A percentile compares a stretch with the other conserved stretches of the same genome.
Evolutionary conservation across 495 filamentous ascomycete species (phyloP).

Genomic region (Daldinia loculata): DNA sequence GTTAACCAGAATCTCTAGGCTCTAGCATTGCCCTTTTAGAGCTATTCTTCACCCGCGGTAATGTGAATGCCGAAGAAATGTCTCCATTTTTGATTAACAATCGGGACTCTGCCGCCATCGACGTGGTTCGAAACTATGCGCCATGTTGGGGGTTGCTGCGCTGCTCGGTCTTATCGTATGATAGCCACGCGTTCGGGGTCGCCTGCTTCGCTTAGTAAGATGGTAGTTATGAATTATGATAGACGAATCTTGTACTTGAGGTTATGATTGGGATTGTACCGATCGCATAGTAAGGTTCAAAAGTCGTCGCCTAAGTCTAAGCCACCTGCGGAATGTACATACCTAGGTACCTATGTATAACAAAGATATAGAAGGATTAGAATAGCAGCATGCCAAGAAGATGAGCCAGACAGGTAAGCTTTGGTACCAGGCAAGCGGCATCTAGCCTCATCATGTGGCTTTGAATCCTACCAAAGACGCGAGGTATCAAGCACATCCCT

Average conservation of each 20-base stretch:
- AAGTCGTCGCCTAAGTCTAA: neutral
- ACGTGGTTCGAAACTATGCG: neutral
- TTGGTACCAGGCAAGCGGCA: constrained; percentile 5
- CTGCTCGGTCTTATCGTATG: constrained; percentile 6
- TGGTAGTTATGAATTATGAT: neutral
- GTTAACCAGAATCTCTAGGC: neutral
- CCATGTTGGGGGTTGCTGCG: neutral
- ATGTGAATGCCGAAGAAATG: neutral
- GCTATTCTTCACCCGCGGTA: constrained; percentile 3
- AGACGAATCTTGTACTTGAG: neutral
- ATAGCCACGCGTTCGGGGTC: constrained; percentile 8
- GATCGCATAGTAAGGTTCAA: neutral
- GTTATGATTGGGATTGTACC: neutral
- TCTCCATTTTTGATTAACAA: neutral
- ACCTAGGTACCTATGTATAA: no score
- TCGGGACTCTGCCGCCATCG: constrained; percentile 13
- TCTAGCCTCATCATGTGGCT: constrained; percentile 26
- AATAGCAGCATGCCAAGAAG: constrained; percentile 15
- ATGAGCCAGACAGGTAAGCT: constrained; percentile 21
- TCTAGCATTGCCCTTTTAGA: neutral
- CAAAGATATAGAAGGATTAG: neutral
- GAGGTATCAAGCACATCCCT: neutral
- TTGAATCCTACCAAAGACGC: constrained; percentile 13
- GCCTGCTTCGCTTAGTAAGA: neutral
- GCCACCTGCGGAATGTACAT: neutral